Percentiles rank a stretch among this genome's conserved stretches.
Evolutionary conservation across 202 grass and related monocot species (phyloP).

Genomic region (Musa balbisiana): DNA sequence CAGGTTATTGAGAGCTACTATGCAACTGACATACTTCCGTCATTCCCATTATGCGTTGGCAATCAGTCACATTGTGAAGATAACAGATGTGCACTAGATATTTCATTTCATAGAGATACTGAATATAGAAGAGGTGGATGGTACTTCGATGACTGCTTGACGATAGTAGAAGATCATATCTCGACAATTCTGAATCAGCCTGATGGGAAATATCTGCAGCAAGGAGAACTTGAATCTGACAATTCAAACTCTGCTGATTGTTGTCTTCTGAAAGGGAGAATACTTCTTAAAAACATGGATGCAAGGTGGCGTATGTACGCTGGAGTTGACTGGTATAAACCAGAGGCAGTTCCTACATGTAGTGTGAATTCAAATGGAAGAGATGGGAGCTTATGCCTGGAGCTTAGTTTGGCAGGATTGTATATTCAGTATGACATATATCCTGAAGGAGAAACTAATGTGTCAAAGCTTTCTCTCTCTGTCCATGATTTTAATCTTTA

Average conservation of each 20-base stretch:
- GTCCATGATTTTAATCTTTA: constrained; percentile 66
- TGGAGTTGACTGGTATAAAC: constrained; percentile 64
- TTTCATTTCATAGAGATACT: constrained; percentile 26
- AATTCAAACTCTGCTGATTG: constrained; percentile 34
- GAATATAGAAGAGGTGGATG: constrained; percentile 60
- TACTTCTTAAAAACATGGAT: constrained; percentile 71
- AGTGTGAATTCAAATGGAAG: constrained; percentile 35
- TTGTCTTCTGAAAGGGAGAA: constrained; percentile 60
- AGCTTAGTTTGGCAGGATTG: constrained; percentile 57
- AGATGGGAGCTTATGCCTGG: constrained; percentile 56
- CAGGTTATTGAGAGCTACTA: constrained; percentile 87
- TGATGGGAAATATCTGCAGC: constrained; percentile 25
- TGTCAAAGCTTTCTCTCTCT: constrained; percentile 65
- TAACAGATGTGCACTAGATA: constrained; percentile 17
- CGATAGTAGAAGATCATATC: constrained; percentile 88
- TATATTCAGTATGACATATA: constrained; percentile 75
- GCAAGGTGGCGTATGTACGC: constrained; percentile 71
- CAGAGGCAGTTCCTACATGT: constrained; percentile 31
- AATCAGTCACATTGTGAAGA: constrained; percentile 17
- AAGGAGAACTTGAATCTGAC: constrained; percentile 34
- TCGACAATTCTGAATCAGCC: constrained; percentile 33
- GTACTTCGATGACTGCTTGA: constrained; percentile 57
- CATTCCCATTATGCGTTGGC: constrained; percentile 24
- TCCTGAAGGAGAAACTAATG: constrained; percentile 73
- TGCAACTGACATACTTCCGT: constrained; percentile 39